phyloP scores from a whole-genome alignment of 106 monocot genomes.

The Posidonia australis region DNA sequence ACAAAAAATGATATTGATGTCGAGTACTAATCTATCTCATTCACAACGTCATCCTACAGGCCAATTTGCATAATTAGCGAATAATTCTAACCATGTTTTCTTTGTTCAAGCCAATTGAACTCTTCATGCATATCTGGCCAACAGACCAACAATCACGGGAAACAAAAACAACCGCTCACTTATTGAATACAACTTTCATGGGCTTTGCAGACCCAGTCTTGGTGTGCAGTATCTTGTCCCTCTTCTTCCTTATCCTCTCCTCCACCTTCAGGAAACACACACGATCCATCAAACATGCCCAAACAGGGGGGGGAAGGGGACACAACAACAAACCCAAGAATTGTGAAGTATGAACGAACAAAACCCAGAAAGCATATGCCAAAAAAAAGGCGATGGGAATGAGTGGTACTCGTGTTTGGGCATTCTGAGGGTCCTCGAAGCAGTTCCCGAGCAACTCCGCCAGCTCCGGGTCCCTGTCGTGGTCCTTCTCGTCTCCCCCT shows the following conservation, averaged over 20 bases:
- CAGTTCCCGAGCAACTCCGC: conserved; percentile 75
- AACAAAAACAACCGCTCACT: conserved; percentile 45
- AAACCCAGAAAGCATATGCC: background rate
- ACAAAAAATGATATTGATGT: background rate
- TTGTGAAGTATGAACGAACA: background rate
- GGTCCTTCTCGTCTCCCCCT: conserved; percentile 38
- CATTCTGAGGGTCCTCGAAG: conserved; percentile 82
- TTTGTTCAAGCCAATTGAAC: no score
- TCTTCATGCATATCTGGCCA: no score
- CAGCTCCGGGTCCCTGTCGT: conserved; percentile 74
- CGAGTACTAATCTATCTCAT: background rate
- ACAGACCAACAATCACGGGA: no score
- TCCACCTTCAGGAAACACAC: conserved; percentile 39
- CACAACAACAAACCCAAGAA: no score
- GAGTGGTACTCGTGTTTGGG: conserved; percentile 41
- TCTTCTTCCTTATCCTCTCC: conserved; percentile 86
- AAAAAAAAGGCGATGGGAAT: background rate
- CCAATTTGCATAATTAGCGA: background rate
- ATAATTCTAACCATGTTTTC: background rate
- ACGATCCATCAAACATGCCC: background rate
- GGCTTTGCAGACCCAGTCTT: conserved; percentile 69
- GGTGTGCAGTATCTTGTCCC: conserved; percentile 64
- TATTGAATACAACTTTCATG: conserved; percentile 69
- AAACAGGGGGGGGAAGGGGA: no score
- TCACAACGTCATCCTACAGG: background rate